phyloP scores from a whole-genome alignment of 352 stramenopile species.

The Pythium aphanidermatum region DNA sequence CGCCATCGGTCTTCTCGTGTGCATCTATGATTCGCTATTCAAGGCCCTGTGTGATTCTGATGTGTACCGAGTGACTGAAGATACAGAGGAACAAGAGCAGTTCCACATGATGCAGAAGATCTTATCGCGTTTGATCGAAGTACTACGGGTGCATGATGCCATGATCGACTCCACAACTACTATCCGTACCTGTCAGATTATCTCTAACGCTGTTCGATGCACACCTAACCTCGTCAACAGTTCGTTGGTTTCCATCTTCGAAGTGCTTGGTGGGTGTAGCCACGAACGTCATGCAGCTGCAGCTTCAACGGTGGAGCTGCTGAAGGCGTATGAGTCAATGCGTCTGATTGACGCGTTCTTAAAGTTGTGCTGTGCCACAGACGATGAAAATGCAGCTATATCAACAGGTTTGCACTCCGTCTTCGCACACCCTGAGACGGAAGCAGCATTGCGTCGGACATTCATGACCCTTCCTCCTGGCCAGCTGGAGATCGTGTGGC shows the following conservation, averaged over 20 bases:
- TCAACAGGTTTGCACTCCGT: conserved; percentile 41
- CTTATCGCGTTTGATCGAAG: conserved; percentile 41
- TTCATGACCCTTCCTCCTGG: conserved; percentile 68
- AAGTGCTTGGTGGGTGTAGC: conserved; percentile 33
- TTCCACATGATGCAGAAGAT: conserved; percentile 77
- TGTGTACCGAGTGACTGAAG: conserved; percentile 82
- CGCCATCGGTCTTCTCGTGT: conserved; percentile 31
- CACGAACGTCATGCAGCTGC: conserved; percentile 17
- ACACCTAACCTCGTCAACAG: conserved; percentile 72
- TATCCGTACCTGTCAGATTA: conserved; percentile 31
- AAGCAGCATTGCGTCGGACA: conserved; percentile 48
- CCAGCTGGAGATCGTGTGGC: conserved; percentile 77
- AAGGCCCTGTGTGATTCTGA: conserved; percentile 55
- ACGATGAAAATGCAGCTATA: conserved; percentile 6
- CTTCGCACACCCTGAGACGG: conserved; percentile 35
- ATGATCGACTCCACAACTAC: neutral
- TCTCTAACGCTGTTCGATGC: conserved; percentile 59
- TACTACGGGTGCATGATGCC: conserved; percentile 9
- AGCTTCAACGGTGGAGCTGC: conserved; percentile 41
- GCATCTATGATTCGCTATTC: conserved; percentile 59
- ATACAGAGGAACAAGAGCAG: conserved; percentile 74
- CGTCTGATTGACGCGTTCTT: conserved; percentile 68
- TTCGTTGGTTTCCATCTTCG: conserved; percentile 56
- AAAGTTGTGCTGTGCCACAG: conserved; percentile 26
- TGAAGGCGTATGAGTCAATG: conserved; percentile 82